Evolutionary conservation across 2,329 filamentous ascomycete genomes (phyloP), one percentile per base, ranked within the genome.

Genomic region (Cordyceps cateniannulata): DNA sequence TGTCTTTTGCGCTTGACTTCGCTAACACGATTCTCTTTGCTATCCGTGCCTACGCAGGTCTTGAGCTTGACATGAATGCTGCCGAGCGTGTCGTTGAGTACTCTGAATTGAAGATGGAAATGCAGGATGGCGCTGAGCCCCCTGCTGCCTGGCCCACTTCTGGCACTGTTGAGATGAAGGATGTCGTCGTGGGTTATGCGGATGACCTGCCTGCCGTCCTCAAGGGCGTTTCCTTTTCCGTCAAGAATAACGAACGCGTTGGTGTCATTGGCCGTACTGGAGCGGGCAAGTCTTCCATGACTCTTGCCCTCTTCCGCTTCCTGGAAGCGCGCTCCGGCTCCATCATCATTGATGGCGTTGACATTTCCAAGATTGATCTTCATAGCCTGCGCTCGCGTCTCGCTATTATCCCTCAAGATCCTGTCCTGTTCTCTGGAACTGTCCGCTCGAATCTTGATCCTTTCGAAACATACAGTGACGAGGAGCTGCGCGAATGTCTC

Each of bases 191-290:
- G 25, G 77, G 79, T 16, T 93, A 95, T 69, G 89, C 89, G 0
- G 76, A 82, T 0, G 88, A 91, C 64, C 76, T 93, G 0, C 85
- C 87, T 0, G 83, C 88, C 0, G 87, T 92, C 0, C 76, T 93
- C 2, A 89, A 84, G 69, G 86, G 85, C 0, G 76, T 93, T 20
- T 85, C 78, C 1, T 92, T 93, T 71, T 76, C 74, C 16, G 81
- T 91, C 14, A 78, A 85, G 45, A 79, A 82, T 59, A 88, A 87
- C 64, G 84, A 92, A 73, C 79, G 89, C 16, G 76, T 93, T 18
- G 89, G 89, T n/a, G 85, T 92, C 3, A 85, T 93, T 5, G 90
- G 90, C 12, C 84, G 90, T 18, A 93, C 90, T 0, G 89, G 89
- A 3, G 89, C 89, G 0, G 89, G 89, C 61, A 93, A 93, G 73